Base-by-base conservation (phyloP, 148 eudicot genomes). In the Fagopyrum tataricum region DNA sequence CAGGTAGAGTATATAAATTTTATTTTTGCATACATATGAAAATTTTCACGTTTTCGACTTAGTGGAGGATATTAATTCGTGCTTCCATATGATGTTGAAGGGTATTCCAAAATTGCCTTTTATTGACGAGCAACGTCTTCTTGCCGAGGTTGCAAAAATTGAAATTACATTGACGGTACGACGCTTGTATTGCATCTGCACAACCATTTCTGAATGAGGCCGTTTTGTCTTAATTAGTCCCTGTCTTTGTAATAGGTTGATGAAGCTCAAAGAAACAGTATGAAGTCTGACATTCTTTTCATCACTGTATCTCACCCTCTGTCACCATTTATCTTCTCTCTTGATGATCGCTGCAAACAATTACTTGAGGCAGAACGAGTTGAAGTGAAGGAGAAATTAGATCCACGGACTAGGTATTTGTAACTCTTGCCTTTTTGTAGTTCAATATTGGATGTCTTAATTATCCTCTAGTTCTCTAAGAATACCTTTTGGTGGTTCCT, bases 41-140 rank as follows among this genome's bases (percentile, higher is more conserved):
- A 24, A 7, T 24, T 21, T 26, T 61, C 2, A 18, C 62, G 8
- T 64, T 31, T 15, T 37, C 18, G 13, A 37, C 44, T 12, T 13
- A 37, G 69, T 18, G 6, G 17, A 39, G 42, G 10, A 64, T 64
- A 64, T 13, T 39, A 41, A 64, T 31, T 31, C 37, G 37, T 64
- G 43, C 10, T 44, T 43, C 20, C 24, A 43, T 70, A 14, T 70
- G 48, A 21, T 70, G 52, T 42, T 73, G 31, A 71, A 95, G 99
- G 97, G 99, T 46, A 79, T 95, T 70, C 96, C 97, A 58, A 88
- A 87, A 73, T 79, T 95, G 81, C 99, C 99, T 61, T 95, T 95
- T 78, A 95, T 95, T 72, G 99, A 95, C 74, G 96, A 95, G 81
- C 44, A 61, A 23, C 96, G 97, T 78, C 94, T 95, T 74, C 99